Percentiles rank a stretch among this genome's conserved stretches.
Evolutionary conservation across 768 basidiomycete genomes (phyloP).

Genomic region (Neoboletus subvelutipes): DNA sequence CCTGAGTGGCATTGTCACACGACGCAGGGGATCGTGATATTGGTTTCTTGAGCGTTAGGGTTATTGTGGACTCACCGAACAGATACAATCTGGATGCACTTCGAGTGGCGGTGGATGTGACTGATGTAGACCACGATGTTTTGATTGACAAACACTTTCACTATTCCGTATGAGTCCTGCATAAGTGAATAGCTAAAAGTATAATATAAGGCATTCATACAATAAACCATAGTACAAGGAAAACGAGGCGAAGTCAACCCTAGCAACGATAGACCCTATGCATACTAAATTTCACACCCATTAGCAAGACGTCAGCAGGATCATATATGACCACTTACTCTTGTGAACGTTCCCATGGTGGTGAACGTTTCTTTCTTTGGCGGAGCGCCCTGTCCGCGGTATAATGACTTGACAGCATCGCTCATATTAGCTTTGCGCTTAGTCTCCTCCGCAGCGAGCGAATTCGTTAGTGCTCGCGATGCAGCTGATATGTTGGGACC

Average conservation of each 20-base stretch:
- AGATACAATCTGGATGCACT: background rate
- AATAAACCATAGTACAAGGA: slow-evolving; percentile 5
- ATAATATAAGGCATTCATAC: slow-evolving; percentile 12
- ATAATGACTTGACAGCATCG: slow-evolving; percentile 81
- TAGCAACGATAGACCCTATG: slow-evolving; percentile 3
- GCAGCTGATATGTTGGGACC: slow-evolving; percentile 56
- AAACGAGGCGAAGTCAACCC: background rate
- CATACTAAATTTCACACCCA: slow-evolving; percentile 14
- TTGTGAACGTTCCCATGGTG: slow-evolving; percentile 89
- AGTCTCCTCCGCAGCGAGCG: slow-evolving; percentile 76
- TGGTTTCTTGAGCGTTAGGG: background rate
- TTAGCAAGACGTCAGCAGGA: slow-evolving; percentile 1
- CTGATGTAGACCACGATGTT: background rate
- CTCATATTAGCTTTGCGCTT: slow-evolving; percentile 85
- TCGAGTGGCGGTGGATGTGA: background rate
- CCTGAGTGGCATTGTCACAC: too few relatives aligned
- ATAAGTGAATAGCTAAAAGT: background rate
- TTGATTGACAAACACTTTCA: background rate
- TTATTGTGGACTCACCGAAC: background rate
- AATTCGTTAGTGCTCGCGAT: slow-evolving; percentile 65
- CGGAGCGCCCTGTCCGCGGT: slow-evolving; percentile 52
- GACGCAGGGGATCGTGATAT: too few relatives aligned
- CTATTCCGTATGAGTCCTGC: background rate
- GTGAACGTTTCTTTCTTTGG: slow-evolving; percentile 83
- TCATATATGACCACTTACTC: slow-evolving; percentile 51